phyloP scores from a whole-genome alignment of 2,329 filamentous ascomycete genomes.

The Diaporthe amygdali region DNA sequence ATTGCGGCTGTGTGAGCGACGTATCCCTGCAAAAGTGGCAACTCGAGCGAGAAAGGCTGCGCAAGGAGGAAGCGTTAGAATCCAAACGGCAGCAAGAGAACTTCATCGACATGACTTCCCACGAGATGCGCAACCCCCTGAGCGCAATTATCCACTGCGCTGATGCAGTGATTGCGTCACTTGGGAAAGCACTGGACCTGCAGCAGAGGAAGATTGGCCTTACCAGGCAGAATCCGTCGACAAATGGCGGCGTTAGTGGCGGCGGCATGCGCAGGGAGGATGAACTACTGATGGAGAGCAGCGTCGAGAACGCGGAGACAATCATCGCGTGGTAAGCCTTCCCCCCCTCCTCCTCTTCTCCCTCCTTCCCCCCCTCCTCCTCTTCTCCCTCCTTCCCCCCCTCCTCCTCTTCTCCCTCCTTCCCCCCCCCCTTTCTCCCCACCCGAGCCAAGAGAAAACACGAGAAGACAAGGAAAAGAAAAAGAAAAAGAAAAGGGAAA shows the following conservation, averaged over 20 bases:
- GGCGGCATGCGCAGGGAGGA: slow-evolving; percentile 31
- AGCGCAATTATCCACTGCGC: slow-evolving; percentile 77
- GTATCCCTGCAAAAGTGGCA: slow-evolving; percentile 57
- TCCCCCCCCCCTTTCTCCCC: no score
- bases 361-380: not conserved
- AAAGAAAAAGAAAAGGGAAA: no score
- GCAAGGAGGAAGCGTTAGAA: slow-evolving; percentile 62
- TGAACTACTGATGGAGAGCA: slow-evolving; percentile 56
- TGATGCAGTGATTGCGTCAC: slow-evolving; percentile 67
- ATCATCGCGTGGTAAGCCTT: slow-evolving; percentile 66
- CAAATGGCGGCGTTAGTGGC: slow-evolving; percentile 22
- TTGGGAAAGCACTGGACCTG: slow-evolving; percentile 50
- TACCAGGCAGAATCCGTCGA: slow-evolving; percentile 36
- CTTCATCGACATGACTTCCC: slow-evolving; percentile 78
- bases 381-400: no score
- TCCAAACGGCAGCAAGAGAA: slow-evolving; percentile 75
- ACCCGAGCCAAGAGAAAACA: no score
- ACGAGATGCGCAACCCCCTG: slow-evolving; percentile 77
- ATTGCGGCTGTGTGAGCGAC: slow-evolving; percentile 54
- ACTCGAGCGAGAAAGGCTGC: slow-evolving; percentile 53
- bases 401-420: no score
- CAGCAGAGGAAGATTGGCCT: slow-evolving; percentile 13
- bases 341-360: not conserved
- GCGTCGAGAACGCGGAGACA: slow-evolving; percentile 76
- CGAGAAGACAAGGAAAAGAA: no score